Base-by-base conservation (phyloP, 768 basidiomycete genomes). In the Lactarius evosmus region DNA sequence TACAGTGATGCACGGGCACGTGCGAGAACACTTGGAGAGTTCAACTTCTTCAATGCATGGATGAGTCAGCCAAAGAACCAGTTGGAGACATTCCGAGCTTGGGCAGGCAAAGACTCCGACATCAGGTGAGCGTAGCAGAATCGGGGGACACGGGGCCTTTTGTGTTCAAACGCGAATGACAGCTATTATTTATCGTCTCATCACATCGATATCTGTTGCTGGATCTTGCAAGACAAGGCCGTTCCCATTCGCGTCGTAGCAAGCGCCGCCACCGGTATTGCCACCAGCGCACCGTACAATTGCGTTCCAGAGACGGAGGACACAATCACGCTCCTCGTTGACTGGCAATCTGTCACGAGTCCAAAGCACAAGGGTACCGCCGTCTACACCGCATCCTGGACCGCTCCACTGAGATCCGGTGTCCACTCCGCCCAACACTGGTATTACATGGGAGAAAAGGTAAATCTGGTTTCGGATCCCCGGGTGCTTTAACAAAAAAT, bases 61-160 rank as follows among this genome's bases (percentile, higher is more conserved):
- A 97, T 97, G 95, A 93, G 91, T 71, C 95, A 96, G 74, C 95
- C 95, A 49, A 97, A 97, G 77, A 87, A 85, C 70, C 95, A 97
- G 75, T 82, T 97, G 30, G 91, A 94, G 75, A 96, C 95, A 0
- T 97, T 96, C 85, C 86, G 86, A 61, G 90, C 91, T 7, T 97
- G 95, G 95, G 95, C 94, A 29, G 95, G 94, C 40, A 93, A 88
- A 75, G 92, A 95, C 74, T 92, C 91, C 36, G 94, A 96, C 69
- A 95, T 96, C 77, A 93, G 89, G 88, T 84, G 58, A 67, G 56
- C 38, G n/a, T 6, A 14, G 32, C 36, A 40, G 41, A 32, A 52
- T 58, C 22, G 54, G 54, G 4, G 33, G 19, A 12, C 44, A 29
- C 19, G 44, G 52, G 49, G 29, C 36, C 51, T 27, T 14, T 30